These are phyloP conservation scores for Ophiocordyceps robertsii DNA, from an alignment of 2,329 filamentous ascomycete species.

Conservation along the genomic window DNA sequence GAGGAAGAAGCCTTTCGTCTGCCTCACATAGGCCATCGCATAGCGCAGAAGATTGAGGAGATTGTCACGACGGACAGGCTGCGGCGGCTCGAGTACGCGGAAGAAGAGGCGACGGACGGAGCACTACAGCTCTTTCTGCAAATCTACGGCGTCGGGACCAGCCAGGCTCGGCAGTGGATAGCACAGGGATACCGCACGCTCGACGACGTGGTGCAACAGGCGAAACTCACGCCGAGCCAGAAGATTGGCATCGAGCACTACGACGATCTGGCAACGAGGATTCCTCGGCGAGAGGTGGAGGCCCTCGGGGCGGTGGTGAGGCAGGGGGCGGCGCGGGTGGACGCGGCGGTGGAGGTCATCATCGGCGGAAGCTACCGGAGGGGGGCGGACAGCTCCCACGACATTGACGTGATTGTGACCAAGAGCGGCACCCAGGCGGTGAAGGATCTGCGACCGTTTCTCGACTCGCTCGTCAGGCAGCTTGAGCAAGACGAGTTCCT, in stretches of 20 bases:
- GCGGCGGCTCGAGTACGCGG: constrained; percentile 56
- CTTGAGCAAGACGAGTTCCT: constrained; percentile 54
- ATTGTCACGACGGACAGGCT: constrained; percentile 65
- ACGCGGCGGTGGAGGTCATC: constrained; percentile 53
- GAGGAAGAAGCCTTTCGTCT: constrained; percentile 55
- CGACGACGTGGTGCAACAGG: constrained; percentile 51
- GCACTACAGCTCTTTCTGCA: constrained; percentile 57
- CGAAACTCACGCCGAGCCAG: constrained; percentile 55
- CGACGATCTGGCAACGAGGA: constrained; percentile 63
- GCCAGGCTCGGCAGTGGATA: constrained; percentile 63
- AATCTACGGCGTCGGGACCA: constrained; percentile 65
- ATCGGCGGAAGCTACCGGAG: constrained; percentile 78
- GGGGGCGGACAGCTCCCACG: constrained; percentile 59
- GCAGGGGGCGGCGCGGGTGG: constrained; percentile 42
- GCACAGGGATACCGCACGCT: constrained; percentile 61
- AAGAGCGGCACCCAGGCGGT: constrained; percentile 41
- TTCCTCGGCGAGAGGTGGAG: constrained; percentile 64
- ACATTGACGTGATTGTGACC: constrained; percentile 78
- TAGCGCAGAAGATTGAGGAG: constrained; percentile 82
- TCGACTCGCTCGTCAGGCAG: constrained; percentile 47
- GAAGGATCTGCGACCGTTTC: constrained; percentile 44
- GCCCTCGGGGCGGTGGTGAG: constrained; percentile 54
- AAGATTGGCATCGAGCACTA: constrained; percentile 67
- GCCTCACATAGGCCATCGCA: constrained; percentile 53
- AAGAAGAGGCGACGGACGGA: constrained; percentile 50